Conservation (phyloP, 2,329 filamentous ascomycete species). For the Botrytis pseudocinerea region DNA sequence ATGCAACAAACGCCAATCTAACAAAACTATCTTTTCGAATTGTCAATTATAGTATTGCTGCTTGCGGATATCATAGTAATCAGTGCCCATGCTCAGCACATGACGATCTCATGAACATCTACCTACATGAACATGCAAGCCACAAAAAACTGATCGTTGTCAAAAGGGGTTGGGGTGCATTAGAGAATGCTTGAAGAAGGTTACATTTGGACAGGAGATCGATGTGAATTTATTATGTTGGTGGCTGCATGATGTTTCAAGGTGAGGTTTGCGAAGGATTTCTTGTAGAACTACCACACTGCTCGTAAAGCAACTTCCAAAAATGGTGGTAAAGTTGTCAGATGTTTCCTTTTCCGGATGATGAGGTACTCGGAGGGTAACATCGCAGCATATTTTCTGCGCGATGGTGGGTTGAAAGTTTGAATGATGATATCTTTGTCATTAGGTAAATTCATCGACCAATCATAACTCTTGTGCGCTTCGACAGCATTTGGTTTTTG, state of each 20-base stretch:
- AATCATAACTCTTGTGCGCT: neutral
- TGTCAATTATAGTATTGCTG: neutral
- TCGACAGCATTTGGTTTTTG: neutral
- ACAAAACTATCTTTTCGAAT: neutral
- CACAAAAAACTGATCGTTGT: neutral
- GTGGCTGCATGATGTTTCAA: constrained; percentile 7
- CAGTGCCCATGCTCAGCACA: neutral
- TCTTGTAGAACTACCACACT: neutral
- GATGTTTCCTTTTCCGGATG: neutral
- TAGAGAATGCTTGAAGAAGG: neutral
- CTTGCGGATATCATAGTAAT: neutral
- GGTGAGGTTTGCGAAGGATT: constrained; percentile 13
- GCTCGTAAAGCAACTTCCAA: constrained; percentile 7
- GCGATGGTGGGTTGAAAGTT: neutral
- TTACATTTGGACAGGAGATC: neutral
- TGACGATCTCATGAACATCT: neutral
- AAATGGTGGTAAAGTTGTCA: neutral
- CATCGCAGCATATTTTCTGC: neutral
- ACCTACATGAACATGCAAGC: neutral
- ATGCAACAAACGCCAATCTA: neutral
- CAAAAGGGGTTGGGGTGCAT: neutral
- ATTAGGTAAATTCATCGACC: neutral
- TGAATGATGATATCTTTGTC: neutral
- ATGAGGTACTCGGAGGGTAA: neutral
- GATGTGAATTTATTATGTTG: neutral